Percentiles rank a stretch among this genome's conserved stretches.
Conservation (phyloP, 306 rosid species). For the Betula pendula region DNA sequence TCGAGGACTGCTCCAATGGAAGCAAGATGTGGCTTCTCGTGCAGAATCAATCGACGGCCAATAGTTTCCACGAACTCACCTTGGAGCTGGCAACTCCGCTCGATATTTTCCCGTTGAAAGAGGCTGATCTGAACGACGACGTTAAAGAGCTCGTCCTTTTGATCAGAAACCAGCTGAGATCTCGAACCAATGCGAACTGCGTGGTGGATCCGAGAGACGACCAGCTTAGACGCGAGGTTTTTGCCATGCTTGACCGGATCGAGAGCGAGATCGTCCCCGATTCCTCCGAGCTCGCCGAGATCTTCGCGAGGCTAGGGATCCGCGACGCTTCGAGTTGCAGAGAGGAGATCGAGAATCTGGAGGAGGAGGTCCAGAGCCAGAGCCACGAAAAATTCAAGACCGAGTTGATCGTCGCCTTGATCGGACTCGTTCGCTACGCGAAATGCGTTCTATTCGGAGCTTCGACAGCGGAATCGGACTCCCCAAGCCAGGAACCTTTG, state of each 20-base stretch:
- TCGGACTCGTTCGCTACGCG: constrained; percentile 79
- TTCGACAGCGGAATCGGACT: constrained; percentile 38
- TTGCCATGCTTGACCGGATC: constrained; percentile 58
- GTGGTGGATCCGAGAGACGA: constrained; percentile 39
- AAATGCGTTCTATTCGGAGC: constrained; percentile 85
- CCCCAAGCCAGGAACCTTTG: constrained; percentile 24
- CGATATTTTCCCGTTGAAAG: constrained; percentile 66
- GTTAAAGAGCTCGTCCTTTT: constrained; percentile 59
- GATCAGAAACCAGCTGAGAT: constrained; percentile 47
- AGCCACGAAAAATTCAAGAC: constrained; percentile 61
- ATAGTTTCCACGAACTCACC: constrained; percentile 59
- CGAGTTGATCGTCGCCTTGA: constrained; percentile 54
- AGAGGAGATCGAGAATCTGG: constrained; percentile 69
- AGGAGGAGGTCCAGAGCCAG: constrained; percentile 69
- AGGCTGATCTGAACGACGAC: constrained; percentile 59
- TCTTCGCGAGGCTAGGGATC: constrained; percentile 55
- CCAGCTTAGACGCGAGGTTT: constrained; percentile 43
- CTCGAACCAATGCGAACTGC: neutral
- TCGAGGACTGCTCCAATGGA: constrained; percentile 63
- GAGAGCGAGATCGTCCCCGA: constrained; percentile 71
- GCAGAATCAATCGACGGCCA: constrained; percentile 54
- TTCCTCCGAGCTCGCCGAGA: constrained; percentile 32
- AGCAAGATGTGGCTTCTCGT: constrained; percentile 65
- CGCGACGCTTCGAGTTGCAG: constrained; percentile 63
- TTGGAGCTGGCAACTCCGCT: constrained; percentile 67